Percentiles rank a stretch among this genome's conserved stretches.
Evolutionary conservation across 306 rosid species (phyloP).

Genomic region (Lithocarpus polystachyus): DNA sequence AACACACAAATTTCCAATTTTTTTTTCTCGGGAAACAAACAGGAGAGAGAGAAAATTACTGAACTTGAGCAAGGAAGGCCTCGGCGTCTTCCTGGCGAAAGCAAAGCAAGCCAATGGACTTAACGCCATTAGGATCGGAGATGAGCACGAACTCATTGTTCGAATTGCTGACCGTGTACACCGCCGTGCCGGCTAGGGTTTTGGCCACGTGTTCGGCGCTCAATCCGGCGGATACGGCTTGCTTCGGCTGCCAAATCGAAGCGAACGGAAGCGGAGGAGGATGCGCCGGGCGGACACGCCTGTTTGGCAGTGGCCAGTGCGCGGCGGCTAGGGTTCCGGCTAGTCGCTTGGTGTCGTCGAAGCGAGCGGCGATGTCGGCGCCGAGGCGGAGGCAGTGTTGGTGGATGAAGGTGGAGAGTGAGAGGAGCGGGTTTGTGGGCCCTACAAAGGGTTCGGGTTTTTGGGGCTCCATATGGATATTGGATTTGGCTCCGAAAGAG

Average conservation of each 20-base stretch:
- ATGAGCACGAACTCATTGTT: constrained; percentile 93
- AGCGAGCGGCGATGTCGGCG: constrained; percentile 52
- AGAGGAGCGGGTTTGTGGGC: constrained; percentile 59
- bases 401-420: constrained; percentile 63
- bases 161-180: constrained; percentile 87
- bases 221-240: constrained; percentile 64
- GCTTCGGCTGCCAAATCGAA: constrained; percentile 44
- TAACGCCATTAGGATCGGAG: constrained; percentile 67
- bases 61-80: constrained; percentile 84
- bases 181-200: constrained; percentile 77
- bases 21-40: background rate
- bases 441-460: constrained; percentile 48
- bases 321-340: constrained; percentile 45
- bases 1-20: too few relatives aligned
- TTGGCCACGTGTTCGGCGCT: constrained; percentile 66
- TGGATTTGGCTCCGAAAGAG: background rate
- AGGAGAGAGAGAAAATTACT: background rate
- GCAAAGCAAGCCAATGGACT: constrained; percentile 89
- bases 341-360: constrained; percentile 57
- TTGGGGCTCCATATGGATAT: constrained; percentile 41
- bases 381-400: constrained; percentile 63
- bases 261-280: constrained; percentile 31
- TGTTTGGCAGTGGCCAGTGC: constrained; percentile 11
- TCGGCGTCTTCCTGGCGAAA: constrained; percentile 94
- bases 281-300: constrained; percentile 22